phyloP scores from a whole-genome alignment of 208 protist species.

The Tritrichomonas foetus region DNA sequence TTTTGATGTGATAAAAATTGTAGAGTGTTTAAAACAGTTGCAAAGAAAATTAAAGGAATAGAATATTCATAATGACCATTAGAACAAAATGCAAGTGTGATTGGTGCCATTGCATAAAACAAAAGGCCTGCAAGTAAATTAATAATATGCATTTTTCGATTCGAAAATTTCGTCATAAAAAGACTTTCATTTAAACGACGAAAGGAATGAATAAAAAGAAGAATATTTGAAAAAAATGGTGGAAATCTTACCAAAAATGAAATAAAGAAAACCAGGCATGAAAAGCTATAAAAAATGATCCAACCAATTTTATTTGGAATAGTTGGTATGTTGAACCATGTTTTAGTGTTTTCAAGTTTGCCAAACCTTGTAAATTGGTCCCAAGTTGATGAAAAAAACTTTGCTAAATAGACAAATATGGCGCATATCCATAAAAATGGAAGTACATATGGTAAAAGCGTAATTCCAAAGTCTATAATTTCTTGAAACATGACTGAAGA shows the following conservation, averaged over 20 bases:
- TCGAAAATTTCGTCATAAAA: slow-evolving; percentile 29
- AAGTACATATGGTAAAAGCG: not conserved
- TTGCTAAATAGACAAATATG: not conserved
- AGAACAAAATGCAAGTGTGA: not conserved
- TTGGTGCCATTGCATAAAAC: not conserved
- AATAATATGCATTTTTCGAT: not conserved
- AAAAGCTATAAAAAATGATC: slow-evolving; percentile 21
- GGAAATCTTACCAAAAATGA: not conserved
- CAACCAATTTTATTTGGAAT: not conserved
- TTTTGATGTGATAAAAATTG: not conserved
- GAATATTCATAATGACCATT: not conserved
- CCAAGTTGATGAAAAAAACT: not conserved
- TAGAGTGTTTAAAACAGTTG: not conserved
- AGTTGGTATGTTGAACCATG: not conserved
- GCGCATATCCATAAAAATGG: not conserved
- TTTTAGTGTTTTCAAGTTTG: not conserved
- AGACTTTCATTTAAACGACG: not conserved
- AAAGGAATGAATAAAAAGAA: slow-evolving; percentile 7
- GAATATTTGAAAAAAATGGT: not conserved
- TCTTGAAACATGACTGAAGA: no score
- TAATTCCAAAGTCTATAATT: no score
- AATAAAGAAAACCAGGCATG: slow-evolving; percentile 9
- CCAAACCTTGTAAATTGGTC: slow-evolving; percentile 32
- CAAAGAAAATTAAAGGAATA: not conserved
- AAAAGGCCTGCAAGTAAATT: slow-evolving; percentile 19